Evolutionary conservation across 257 asterid species (phyloP).

Genomic region (Salvia splendens): DNA sequence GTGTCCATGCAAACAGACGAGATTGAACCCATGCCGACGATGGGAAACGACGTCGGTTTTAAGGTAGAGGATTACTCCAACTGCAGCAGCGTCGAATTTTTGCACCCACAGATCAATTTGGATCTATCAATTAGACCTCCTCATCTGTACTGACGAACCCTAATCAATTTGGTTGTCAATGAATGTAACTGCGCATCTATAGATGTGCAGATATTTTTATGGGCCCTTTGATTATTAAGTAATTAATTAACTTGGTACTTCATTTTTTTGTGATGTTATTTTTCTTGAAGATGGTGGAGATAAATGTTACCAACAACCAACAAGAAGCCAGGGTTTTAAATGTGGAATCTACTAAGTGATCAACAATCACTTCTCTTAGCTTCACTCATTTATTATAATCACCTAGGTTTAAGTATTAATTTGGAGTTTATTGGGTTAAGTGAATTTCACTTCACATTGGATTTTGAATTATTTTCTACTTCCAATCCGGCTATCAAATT

Average conservation of each 20-base stretch:
- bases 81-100: slow-evolving; percentile 1
- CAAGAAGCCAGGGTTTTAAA: slow-evolving; percentile 1
- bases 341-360: neutral
- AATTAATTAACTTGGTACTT: neutral
- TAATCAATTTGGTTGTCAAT: neutral
- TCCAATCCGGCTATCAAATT: no score
- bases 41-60: neutral
- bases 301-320: slow-evolving; percentile 9
- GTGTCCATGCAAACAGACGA: slow-evolving; percentile 2
- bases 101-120: neutral
- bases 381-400: no score
- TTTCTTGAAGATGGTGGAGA: neutral
- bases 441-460: no score
- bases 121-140: slow-evolving; percentile 10
- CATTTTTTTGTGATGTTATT: neutral
- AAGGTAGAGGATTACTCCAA: neutral
- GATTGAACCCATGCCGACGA: neutral
- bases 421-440: no score
- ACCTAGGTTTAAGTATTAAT: no score
- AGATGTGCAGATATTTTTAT: neutral
- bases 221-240: neutral
- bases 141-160: neutral
- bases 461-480: no score
- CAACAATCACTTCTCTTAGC: neutral
- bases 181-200: neutral